Evolutionary conservation across 1,139 yeast genomes (phyloP).

Genomic region (Taphrina pruni): DNA sequence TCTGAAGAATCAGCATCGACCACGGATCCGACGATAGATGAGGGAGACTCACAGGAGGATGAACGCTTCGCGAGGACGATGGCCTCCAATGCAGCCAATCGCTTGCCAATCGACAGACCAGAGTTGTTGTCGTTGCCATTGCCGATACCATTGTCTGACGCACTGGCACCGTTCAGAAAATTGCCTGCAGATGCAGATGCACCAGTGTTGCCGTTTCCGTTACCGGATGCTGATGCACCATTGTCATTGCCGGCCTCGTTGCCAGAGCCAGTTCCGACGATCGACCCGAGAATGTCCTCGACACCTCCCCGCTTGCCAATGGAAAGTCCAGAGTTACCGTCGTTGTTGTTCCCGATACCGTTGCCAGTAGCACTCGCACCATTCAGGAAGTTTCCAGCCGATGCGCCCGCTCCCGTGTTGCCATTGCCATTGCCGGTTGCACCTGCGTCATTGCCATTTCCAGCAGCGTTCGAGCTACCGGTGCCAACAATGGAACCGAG

Average conservation of each 20-base stretch:
- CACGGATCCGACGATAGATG: conserved; percentile 7
- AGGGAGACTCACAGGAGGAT: conserved; percentile 15
- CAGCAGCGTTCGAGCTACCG: conserved; percentile 5
- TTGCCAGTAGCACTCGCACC: conserved; percentile 26
- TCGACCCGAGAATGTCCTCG: conserved; percentile 6
- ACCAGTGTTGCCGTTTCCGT: conserved; percentile 26
- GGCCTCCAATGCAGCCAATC: conserved; percentile 5
- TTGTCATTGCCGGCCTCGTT: conserved; percentile 15
- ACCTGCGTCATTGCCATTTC: conserved; percentile 4
- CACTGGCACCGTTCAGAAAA: conserved; percentile 16
- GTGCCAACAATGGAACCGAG: conserved; percentile 20
- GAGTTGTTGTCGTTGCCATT: conserved; percentile 18
- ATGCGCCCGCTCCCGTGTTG: conserved; percentile 12
- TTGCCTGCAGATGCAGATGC: conserved; percentile 13
- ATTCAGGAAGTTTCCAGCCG: conserved; percentile 19
- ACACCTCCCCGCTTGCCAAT: conserved; percentile 2
- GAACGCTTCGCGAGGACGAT: conserved; percentile 14
- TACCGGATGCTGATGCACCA: neutral
- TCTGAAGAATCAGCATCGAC: conserved; percentile 3
- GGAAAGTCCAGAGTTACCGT: conserved; percentile 8
- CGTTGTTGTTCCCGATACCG: conserved; percentile 22
- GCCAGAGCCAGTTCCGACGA: conserved; percentile 6
- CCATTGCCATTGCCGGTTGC: conserved; percentile 23
- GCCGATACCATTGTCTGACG: conserved; percentile 16
- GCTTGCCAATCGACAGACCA: neutral